Conservation (phyloP, 1,284 basidiomycete species). For the Laetiporus sulphureus region DNA sequence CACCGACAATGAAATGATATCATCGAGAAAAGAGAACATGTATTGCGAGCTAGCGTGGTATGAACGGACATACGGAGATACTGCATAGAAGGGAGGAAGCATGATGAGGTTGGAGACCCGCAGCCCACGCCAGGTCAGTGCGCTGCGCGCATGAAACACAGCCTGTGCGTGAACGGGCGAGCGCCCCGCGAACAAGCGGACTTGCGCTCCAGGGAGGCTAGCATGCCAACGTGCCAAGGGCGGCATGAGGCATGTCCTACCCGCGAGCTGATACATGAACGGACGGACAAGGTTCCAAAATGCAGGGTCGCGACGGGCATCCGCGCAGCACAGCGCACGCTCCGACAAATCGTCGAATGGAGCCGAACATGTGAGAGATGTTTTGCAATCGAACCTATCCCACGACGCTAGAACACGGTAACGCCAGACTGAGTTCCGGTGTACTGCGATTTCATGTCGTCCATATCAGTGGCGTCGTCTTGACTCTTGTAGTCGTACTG, state of each 20-base stretch:
- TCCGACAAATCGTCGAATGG: neutral
- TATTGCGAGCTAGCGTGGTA: too few relatives aligned
- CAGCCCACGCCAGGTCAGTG: too few relatives aligned
- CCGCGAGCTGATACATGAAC: conserved; percentile 3
- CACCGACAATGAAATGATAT: too few relatives aligned
- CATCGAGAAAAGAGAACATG: too few relatives aligned
- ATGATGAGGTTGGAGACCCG: too few relatives aligned
- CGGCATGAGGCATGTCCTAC: conserved; percentile 1
- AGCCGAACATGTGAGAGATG: too few relatives aligned
- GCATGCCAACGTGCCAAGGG: conserved; percentile 1
- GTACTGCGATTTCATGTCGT: conserved; percentile 83
- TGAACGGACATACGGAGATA: neutral
- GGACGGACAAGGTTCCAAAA: conserved; percentile 17
- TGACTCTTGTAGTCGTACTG: conserved; percentile 85
- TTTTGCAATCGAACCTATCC: conserved; percentile 5
- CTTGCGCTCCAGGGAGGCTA: neutral
- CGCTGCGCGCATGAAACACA: too few relatives aligned
- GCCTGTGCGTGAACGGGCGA: neutral
- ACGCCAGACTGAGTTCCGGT: conserved; percentile 75
- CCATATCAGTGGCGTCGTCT: conserved; percentile 67
- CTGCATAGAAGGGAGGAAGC: too few relatives aligned
- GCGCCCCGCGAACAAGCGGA: conserved; percentile 1
- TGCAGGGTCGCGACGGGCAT: conserved; percentile 13
- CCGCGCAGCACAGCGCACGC: neutral
- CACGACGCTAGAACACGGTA: conserved; percentile 60